Evolutionary conservation across 345 rosid species (phyloP), one percentile per base, ranked within the genome.

Genomic region (Hirschfeldia incana): DNA sequence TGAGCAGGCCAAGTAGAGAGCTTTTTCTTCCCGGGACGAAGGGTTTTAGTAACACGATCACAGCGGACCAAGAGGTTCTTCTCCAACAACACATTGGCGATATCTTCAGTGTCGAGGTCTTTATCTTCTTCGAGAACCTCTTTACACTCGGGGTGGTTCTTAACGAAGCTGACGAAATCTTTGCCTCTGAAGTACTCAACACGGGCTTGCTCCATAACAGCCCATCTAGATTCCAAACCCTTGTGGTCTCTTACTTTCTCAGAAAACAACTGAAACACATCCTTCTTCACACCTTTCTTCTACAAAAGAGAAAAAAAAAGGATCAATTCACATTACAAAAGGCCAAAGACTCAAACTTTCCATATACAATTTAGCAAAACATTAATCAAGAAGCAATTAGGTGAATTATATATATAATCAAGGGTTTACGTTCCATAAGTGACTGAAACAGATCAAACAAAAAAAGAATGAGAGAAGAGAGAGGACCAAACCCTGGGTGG

Each of bases 1-100:
- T 95, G 98, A 70, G 98, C 99, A 10, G 99, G 99, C 99, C 99
- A 95, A 8, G 98, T 95, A 83, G 99, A 95, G 74, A 95, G 62
- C 84, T 93, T 95, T 86, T 84, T 95, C 91, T 91, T 95, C 80
- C 99, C 99, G 0, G 99, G 99, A 82, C 98, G 99, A 81, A 95
- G 85, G 78, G 97, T 95, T 89, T 93, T 93, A 33, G 92, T 94
- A 69, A 93, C 98, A 63, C 99, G 98, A 83, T 95, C 99, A 82
- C 99, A 95, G 1, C 99, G 95, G 61, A 95, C 92, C 82, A 95
- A 70, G 65, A 95, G 97, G 78, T 88, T 93, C 84, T 87, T 92
- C 55, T 88, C 88, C 83, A 95, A 85, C 78, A 95, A 83, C 80
- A 81, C 81, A 82, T 93, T 86, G 62, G 89, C 98, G 72, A 95